Conservation (phyloP, 805 yeast genomes). For the Candida easanensis region DNA sequence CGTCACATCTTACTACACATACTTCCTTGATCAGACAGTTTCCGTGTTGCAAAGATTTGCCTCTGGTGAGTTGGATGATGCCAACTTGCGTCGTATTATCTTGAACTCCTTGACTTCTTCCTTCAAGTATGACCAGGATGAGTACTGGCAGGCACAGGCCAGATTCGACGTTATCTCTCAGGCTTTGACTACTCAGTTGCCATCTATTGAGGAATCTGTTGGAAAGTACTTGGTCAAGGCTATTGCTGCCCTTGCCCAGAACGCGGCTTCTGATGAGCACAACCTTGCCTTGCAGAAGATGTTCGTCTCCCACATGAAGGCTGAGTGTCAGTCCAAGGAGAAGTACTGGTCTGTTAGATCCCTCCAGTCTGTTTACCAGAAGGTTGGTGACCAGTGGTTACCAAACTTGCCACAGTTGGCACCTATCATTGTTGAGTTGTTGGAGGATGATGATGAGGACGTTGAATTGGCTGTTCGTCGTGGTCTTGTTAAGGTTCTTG, state of each 20-base stretch:
- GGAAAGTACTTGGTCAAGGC: constrained; percentile 83
- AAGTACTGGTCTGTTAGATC: constrained; percentile 80
- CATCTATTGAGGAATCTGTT: constrained; percentile 64
- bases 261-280: constrained; percentile 67
- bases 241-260: constrained; percentile 69
- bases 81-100: constrained; percentile 67
- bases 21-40: constrained; percentile 73
- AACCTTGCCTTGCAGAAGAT: constrained; percentile 70
- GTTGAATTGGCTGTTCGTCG: constrained; percentile 90
- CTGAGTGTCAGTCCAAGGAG: constrained; percentile 52
- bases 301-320: constrained; percentile 65
- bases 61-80: constrained; percentile 39
- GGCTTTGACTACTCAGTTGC: constrained; percentile 64
- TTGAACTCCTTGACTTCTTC: constrained; percentile 74
- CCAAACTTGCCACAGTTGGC: constrained; percentile 88
- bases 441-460: constrained; percentile 93
- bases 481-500: constrained; percentile 88
- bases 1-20: constrained; percentile 84
- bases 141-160: constrained; percentile 88
- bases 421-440: constrained; percentile 90
- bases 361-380: constrained; percentile 78
- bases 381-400: constrained; percentile 95
- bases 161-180: constrained; percentile 73
- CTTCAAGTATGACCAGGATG: constrained; percentile 87
- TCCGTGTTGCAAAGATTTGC: constrained; percentile 50